Conservation (phyloP, 2,329 filamentous ascomycete species). For the Phyllosticta capitalensis region DNA sequence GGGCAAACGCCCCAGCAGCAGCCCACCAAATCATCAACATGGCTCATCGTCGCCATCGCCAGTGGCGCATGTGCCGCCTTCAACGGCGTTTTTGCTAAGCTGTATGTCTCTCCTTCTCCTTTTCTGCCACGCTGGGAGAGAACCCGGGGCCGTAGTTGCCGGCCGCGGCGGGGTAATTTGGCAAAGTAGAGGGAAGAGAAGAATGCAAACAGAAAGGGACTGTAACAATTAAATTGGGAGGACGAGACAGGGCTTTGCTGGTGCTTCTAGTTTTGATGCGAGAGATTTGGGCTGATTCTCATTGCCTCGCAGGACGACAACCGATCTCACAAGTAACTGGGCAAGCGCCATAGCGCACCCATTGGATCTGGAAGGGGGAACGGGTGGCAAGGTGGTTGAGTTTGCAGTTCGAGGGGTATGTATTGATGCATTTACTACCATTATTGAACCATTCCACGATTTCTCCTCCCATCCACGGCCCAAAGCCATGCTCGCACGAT, state of each 20-base stretch:
- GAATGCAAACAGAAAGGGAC: not conserved
- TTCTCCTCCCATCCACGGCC: not conserved
- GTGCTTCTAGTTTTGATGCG: no score
- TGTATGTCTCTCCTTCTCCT: constrained; percentile 43
- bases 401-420: constrained; percentile 42
- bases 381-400: constrained; percentile 40
- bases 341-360: constrained; percentile 39
- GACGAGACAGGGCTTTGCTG: no score
- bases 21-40: constrained; percentile 20
- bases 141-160: no score
- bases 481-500: no score
- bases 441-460: not conserved
- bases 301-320: constrained; percentile 44
- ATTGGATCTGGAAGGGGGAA: constrained; percentile 37
- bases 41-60: constrained; percentile 59
- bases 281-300: not conserved
- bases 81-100: constrained; percentile 75
- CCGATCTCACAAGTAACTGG: constrained; percentile 47
- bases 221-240: no score
- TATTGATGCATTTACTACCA: constrained; percentile 11
- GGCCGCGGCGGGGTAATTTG: no score
- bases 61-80: constrained; percentile 71
- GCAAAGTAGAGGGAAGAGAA: no score
- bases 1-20: not conserved
- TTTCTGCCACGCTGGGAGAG: not conserved